These are phyloP conservation scores for Lanmaoa rubissima DNA, from an alignment of 768 basidiomycete genomes.

Conservation along the genomic window DNA sequence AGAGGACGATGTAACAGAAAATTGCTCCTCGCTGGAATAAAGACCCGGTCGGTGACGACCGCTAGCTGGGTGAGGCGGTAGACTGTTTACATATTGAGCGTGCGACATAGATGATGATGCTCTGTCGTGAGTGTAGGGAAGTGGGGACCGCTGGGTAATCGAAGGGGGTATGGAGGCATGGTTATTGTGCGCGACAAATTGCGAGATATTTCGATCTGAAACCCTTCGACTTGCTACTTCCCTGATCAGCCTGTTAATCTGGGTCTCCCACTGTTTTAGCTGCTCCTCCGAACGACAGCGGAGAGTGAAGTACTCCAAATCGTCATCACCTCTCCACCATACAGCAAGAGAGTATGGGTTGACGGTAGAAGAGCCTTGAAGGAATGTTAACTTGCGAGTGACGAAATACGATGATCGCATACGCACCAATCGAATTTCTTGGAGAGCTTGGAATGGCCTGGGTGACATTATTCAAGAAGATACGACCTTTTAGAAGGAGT, in stretches of 20 bases:
- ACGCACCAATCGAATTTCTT: constrained; percentile 61
- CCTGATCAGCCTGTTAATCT: constrained; percentile 84
- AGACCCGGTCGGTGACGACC: constrained; percentile 36
- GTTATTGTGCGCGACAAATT: constrained; percentile 42
- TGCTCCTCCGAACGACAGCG: constrained; percentile 92
- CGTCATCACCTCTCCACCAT: constrained; percentile 94
- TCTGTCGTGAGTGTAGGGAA: constrained; percentile 37
- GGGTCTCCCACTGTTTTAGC: constrained; percentile 87
- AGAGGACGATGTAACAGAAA: constrained; percentile 29
- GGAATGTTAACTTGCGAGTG: neutral
- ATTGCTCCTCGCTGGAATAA: constrained; percentile 41
- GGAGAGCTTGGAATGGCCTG: constrained; percentile 63
- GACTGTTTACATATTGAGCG: constrained; percentile 30
- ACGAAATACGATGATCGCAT: constrained; percentile 4
- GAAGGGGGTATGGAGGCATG: constrained; percentile 42
- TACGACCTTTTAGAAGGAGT: constrained; percentile 90
- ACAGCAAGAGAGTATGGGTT: constrained; percentile 80
- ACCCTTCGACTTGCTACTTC: constrained; percentile 69
- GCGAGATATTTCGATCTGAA: constrained; percentile 60
- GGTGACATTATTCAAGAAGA: constrained; percentile 95
- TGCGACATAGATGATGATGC: constrained; percentile 36
- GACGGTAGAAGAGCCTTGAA: constrained; percentile 45
- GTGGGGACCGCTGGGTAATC: constrained; percentile 33
- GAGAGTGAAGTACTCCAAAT: constrained; percentile 90
- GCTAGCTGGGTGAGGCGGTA: constrained; percentile 33